Evolutionary conservation across 805 yeast species (phyloP), one percentile per base, ranked within the genome.

Genomic region (Soucietia sequanensis): DNA sequence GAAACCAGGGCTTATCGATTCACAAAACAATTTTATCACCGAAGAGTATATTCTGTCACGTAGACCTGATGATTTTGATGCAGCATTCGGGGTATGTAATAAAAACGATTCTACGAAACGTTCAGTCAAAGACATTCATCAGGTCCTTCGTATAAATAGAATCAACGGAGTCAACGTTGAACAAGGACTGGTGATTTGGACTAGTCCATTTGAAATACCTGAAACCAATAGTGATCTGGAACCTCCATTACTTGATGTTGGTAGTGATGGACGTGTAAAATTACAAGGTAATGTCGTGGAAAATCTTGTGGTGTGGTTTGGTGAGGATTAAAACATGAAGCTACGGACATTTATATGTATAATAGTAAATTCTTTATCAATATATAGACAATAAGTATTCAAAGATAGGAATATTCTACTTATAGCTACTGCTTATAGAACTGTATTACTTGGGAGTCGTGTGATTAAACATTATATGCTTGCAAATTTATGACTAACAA

Each of bases 1-100:
- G 14, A 39, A 37, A 6, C 47, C 58, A 1, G 74, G 72, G 0
- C 37, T 50, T 1, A 39, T 76, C 11, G 82, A 79, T 42, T 31
- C 56, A 0, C 38, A 38, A 15, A 76, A 76, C 30, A 40, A 46
- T 1, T 31, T 45, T 6, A 53, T 74, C 6, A 54, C 61, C 2
- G 34, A 42, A 6, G 56, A 58, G 6, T 57, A 48, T 35, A 38
- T 64, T 2, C 32, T 37, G 7, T 17, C 33, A 13, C 19, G 47
- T 15, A 23, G 43, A 27, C 31, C 39, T 16, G 38, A 27, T 23
- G 38, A 42, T 17, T 33, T 33, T 20, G 26, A 13, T 9, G 30
- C 12, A 21, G 24, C 19, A 4, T 17, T 16, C 8, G 33, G 35
- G 16, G 14, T 33, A 14, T 33, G 31, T 14, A 23, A 15, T 13